Base-by-base conservation (phyloP, 805 yeast species). In the Grigorovia yakushimaensis region DNA sequence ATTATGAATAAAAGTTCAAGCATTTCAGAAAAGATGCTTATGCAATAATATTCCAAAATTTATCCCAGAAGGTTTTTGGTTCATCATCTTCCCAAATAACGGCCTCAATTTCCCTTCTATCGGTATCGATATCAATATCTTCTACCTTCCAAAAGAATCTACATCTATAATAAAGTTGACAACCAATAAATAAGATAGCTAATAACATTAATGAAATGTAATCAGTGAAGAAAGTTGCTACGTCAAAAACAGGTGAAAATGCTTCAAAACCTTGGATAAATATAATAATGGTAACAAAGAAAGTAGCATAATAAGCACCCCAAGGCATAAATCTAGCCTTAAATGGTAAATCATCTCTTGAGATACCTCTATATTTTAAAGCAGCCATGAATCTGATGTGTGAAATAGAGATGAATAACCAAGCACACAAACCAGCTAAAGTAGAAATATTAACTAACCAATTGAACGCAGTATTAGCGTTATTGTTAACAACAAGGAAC, bases 391-490 rank as follows among this genome's bases (percentile, higher is more conserved):
- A 81, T 61, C 86, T 71, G 47, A 81, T 65, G 63, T 81, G 86
- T 7, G 82, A 66, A 39, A 74, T 61, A 38, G 77, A 69, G 48
- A 81, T 80, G 63, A 77, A 74, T 27, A 77, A 73, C 87, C 87
- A 81, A 9, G 83, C 76, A 55, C 79, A 76, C 52, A 81, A 70
- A 48, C 87, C 87, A 36, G 85, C 78, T 40, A 80, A 76, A 13
- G 85, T 80, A 4, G 84, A 74, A 51, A 81, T 79, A 59, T 79
- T 79, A 54, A 81, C 69, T 50, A 82, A 70, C 87, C 86, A 82
- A 56, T 72, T 68, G 68, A 81, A 81, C 36, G 79, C 87, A 11
- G 70, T 67, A 46, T 64, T 64, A 45, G 83, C 84, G 45, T 70
- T 61, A 43, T 65, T 61, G 24, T 80, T 72, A 39, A 67, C 67